Conservation (phyloP, 179 eudicot species). For the Nepenthes alata region DNA sequence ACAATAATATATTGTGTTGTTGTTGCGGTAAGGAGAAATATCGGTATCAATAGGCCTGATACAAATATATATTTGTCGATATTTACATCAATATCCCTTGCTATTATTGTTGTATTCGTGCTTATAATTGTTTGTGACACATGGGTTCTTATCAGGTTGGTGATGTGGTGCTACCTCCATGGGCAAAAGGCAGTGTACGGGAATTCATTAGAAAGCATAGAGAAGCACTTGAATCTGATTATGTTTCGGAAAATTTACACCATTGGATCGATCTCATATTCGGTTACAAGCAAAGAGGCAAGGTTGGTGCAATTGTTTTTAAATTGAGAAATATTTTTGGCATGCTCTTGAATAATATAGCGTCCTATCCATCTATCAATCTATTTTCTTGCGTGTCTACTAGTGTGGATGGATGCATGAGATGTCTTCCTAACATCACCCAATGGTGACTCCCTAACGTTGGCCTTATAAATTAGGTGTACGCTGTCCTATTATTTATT, state of each 20-base stretch:
- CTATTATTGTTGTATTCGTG: neutral
- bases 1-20: no score
- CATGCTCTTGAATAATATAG: no score
- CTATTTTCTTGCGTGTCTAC: neutral
- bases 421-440: no score
- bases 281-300: constrained; percentile 91
- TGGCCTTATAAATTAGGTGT: no score
- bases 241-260: constrained; percentile 91
- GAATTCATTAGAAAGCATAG: constrained; percentile 91
- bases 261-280: constrained; percentile 99
- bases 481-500: no score
- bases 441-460: no score
- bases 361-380: neutral
- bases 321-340: no score
- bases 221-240: constrained; percentile 94
- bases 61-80: no score
- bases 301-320: constrained; percentile 38
- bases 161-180: constrained; percentile 77
- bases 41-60: no score
- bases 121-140: constrained; percentile 3
- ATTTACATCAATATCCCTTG: no score
- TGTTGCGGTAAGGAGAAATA: no score
- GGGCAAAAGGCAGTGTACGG: constrained; percentile 93
- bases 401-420: neutral
- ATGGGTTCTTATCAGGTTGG: constrained; percentile 53